Percentiles rank a stretch among this genome's conserved stretches.
phyloP scores from a whole-genome alignment of 805 yeast species.

The Brettanomyces anomalus region DNA sequence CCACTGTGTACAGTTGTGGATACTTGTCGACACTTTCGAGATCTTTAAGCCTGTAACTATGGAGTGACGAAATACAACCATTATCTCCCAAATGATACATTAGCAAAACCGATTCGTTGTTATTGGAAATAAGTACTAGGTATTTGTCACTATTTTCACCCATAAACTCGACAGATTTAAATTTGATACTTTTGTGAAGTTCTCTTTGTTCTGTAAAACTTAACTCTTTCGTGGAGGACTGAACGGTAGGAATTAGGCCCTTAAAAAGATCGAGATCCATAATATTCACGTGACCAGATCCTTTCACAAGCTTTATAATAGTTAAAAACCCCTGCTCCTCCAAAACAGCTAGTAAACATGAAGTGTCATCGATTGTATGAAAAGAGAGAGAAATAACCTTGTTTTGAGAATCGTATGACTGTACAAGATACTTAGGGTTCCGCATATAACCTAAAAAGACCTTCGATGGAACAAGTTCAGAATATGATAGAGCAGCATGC shows the following conservation, averaged over 20 bases:
- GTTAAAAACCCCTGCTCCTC: slow-evolving; percentile 38
- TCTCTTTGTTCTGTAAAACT: not conserved
- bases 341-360: slow-evolving; percentile 33
- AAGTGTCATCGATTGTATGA: slow-evolving; percentile 34
- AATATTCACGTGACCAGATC: slow-evolving; percentile 13
- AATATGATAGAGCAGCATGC: slow-evolving; percentile 32
- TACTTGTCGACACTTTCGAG: too few species aligned
- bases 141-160: too few species aligned
- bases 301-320: slow-evolving; percentile 25
- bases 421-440: slow-evolving; percentile 12
- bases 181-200: not conserved
- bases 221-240: not conserved
- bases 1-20: too few species aligned
- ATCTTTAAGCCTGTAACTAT: too few species aligned
- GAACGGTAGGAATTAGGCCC: slow-evolving; percentile 14
- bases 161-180: too few species aligned
- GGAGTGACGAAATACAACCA: too few species aligned
- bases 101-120: too few species aligned
- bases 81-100: too few species aligned
- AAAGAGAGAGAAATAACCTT: slow-evolving; percentile 48
- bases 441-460: slow-evolving; percentile 14
- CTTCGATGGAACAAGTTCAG: slow-evolving; percentile 16
- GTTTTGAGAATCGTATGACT: slow-evolving; percentile 21
- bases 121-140: too few species aligned
- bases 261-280: not conserved